Evolutionary conservation across 2,329 filamentous ascomycete species (phyloP).

Genomic region (Alternaria sp.): DNA sequence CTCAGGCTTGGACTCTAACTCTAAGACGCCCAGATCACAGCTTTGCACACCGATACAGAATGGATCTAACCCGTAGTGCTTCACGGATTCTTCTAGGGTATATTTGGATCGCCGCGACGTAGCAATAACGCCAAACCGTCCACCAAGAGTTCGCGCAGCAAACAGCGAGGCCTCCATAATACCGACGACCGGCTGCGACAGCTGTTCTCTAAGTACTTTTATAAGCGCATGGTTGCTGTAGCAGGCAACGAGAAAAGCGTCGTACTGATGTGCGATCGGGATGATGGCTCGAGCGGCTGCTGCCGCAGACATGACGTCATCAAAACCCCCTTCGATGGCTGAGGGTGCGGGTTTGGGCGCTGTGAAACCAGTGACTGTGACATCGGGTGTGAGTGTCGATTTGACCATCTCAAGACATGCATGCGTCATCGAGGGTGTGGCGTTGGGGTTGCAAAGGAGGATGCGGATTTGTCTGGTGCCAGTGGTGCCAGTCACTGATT

Average conservation of each 20-base stretch:
- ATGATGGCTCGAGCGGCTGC: conserved; percentile 58
- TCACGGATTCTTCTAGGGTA: background rate
- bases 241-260: conserved; percentile 61
- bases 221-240: conserved; percentile 61
- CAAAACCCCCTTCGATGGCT: conserved; percentile 61
- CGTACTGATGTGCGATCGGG: conserved; percentile 53
- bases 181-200: conserved; percentile 56
- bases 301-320: conserved; percentile 61
- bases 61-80: background rate
- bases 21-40: conserved; percentile 56
- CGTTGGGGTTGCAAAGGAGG: conserved; percentile 3
- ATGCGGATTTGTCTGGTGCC: background rate
- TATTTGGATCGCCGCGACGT: background rate
- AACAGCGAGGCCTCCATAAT: conserved; percentile 64
- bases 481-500: background rate
- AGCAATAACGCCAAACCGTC: conserved; percentile 17
- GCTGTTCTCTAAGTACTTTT: conserved; percentile 58
- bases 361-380: conserved; percentile 62
- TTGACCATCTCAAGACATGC: conserved; percentile 13
- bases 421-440: background rate
- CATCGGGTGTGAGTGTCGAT: conserved; percentile 39
- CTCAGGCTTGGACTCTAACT: conserved; percentile 54
- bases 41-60: conserved; percentile 52
- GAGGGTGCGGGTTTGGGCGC: conserved; percentile 59
- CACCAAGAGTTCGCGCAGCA: conserved; percentile 60